These are phyloP conservation scores for Stenogyne calaminthoides DNA, from an alignment of 305 asterid species.

Conservation along the genomic window DNA sequence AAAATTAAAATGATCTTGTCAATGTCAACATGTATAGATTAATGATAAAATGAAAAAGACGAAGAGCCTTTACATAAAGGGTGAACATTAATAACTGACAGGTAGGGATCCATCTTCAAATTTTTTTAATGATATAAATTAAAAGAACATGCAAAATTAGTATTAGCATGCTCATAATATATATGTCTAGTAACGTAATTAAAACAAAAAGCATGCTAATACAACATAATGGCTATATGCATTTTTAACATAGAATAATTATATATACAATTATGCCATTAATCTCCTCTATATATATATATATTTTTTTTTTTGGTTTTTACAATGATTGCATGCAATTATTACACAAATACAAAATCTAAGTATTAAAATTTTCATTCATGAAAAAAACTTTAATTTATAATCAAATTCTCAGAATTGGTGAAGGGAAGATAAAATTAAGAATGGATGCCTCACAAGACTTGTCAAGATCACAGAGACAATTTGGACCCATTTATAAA, in stretches of 20 bases:
- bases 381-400: too few relatives aligned
- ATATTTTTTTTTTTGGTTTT: background rate
- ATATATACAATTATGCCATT: background rate
- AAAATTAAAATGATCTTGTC: background rate
- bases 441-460: too few relatives aligned
- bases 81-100: slow-evolving; percentile 26
- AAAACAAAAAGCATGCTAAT: slow-evolving; percentile 26
- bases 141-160: slow-evolving; percentile 26
- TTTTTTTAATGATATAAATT: background rate
- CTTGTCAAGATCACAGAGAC: too few relatives aligned
- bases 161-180: background rate
- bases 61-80: background rate
- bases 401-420: too few relatives aligned
- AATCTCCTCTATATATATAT: background rate
- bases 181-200: background rate
- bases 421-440: too few relatives aligned
- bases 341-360: background rate
- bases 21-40: background rate
- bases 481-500: too few relatives aligned
- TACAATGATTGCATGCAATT: background rate
- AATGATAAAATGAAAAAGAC: background rate
- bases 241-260: background rate
- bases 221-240: slow-evolving; percentile 15
- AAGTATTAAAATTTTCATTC: too few relatives aligned
- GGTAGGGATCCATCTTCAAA: slow-evolving; percentile 29